A percentile compares a stretch with the other conserved stretches of the same genome.
Conservation (phyloP, 2,329 filamentous ascomycete species). For the Fusarium sp. region DNA sequence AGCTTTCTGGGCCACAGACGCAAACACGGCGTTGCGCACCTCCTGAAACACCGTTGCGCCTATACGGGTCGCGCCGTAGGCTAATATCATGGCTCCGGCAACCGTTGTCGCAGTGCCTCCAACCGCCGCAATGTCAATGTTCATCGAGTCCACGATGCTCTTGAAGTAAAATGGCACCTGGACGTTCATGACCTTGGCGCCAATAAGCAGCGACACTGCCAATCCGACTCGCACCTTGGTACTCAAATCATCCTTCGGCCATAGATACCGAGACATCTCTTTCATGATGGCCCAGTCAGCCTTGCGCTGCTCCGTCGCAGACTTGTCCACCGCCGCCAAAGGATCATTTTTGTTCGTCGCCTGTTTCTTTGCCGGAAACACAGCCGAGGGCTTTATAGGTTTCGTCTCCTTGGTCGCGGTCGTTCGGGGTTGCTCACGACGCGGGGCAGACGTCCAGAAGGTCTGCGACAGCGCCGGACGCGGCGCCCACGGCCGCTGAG, state of each 20-base stretch:
- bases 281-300: slow-evolving; percentile 99
- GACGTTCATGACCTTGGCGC: slow-evolving; percentile 95
- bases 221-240: slow-evolving; percentile 88
- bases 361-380: slow-evolving; percentile 34
- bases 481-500: slow-evolving; percentile 46
- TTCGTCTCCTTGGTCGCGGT: slow-evolving; percentile 34
- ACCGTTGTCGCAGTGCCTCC: slow-evolving; percentile 92
- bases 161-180: slow-evolving; percentile 99
- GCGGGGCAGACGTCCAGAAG: slow-evolving; percentile 48
- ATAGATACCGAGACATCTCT: slow-evolving; percentile 96
- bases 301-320: slow-evolving; percentile 89
- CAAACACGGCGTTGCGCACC: slow-evolving; percentile 94
- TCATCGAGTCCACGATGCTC: slow-evolving; percentile 97
- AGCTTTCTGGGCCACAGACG: slow-evolving; percentile 95
- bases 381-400: slow-evolving; percentile 34
- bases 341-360: slow-evolving; percentile 45
- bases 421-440: slow-evolving; percentile 43
- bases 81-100: slow-evolving; percentile 92
- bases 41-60: slow-evolving; percentile 93
- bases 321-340: slow-evolving; percentile 54
- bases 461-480: slow-evolving; percentile 42
- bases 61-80: slow-evolving; percentile 90
- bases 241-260: slow-evolving; percentile 82
- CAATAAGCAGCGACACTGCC: slow-evolving; percentile 85
- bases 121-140: slow-evolving; percentile 86